Base-by-base conservation (phyloP, 2,329 filamentous ascomycete species). In the Emmonsiellopsis sp. region DNA sequence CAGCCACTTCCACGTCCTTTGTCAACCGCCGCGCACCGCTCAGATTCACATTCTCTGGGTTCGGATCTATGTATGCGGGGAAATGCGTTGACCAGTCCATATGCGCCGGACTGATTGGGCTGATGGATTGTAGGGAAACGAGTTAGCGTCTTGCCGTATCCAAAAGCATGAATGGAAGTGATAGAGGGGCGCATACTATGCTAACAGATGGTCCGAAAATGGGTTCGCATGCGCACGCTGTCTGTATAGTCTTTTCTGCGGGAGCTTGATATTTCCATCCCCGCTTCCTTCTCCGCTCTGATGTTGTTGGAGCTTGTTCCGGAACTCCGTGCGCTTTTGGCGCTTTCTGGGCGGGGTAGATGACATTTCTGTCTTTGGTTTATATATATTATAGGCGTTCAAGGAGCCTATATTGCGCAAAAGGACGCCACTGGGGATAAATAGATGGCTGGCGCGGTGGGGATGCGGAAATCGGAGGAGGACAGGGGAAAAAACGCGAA, bases 141-240 rank as follows among this genome's bases (percentile, higher is more conserved):
- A 55, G 58, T 59, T 55, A 53, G 47, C 48, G 43, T 49, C 53
- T 6, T 31, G 31, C 36, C 13, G 9, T 32, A n/a, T 9, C 48
- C n/a, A 14, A 36, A 36, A 27, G 14, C 8, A 46, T 47, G 34
- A 21, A 33, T 53, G 42, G n/a, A 48, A 36, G 8, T 52, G 21
- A 8, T 39, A 5, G 9, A 43, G 13, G 14, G 13, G 45, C 14
- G 75, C 82, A 63, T 80, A 95, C 93, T 98, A 98, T 63, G 80
- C 78, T 67, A 98, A 77, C 54, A 82, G 77, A 75, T 98, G 93
- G 65, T 98, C 93, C 2, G 92, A 96, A 73, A 98, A 98, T 6
- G 92, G 91, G 74, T 98, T 98, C 58, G 93, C 93, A 74, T 98
- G 93, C 39, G 93, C 93, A 69, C 93, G 82, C 72, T 98, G 93